A percentile compares a stretch with the other conserved stretches of the same genome.
Conservation (phyloP, 2,329 filamentous ascomycete genomes). For the Bipolaris sorokiniana region DNA sequence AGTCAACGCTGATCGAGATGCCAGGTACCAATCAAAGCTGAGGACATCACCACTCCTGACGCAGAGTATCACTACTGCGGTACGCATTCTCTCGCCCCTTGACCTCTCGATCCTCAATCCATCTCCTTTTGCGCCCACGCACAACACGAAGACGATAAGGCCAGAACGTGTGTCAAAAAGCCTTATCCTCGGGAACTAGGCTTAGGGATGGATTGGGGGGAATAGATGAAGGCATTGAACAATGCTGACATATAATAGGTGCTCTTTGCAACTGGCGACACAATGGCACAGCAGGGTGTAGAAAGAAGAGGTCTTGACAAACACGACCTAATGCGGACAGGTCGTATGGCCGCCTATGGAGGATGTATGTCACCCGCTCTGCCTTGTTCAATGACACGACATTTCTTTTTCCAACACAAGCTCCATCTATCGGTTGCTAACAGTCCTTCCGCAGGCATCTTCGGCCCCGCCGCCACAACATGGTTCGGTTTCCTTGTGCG, state of each 20-base stretch:
- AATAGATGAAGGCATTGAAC: background rate
- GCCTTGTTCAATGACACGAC: background rate
- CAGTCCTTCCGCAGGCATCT: slow-evolving; percentile 65
- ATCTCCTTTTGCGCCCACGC: background rate
- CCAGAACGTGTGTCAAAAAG: background rate
- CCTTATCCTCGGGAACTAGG: background rate
- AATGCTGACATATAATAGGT: slow-evolving; percentile 56
- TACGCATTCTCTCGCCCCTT: slow-evolving; percentile 34
- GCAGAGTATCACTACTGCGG: slow-evolving; percentile 85
- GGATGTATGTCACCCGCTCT: slow-evolving; percentile 63
- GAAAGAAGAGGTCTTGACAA: slow-evolving; percentile 78
- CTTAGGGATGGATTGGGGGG: background rate
- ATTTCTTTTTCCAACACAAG: background rate
- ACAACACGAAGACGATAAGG: background rate
- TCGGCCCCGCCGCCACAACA: slow-evolving; percentile 84
- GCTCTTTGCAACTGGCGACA: slow-evolving; percentile 90
- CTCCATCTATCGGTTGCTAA: background rate
- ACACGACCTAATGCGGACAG: slow-evolving; percentile 73
- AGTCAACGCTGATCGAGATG: slow-evolving; percentile 4
- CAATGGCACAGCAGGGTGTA: slow-evolving; percentile 87
- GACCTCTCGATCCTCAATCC: background rate
- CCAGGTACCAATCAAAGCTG: slow-evolving; percentile 86
- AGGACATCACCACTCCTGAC: slow-evolving; percentile 84
- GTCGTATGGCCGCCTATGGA: slow-evolving; percentile 80
- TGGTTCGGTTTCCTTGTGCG: slow-evolving; percentile 84